Base-by-base conservation (phyloP, 1,139 yeast genomes). In the Zygoascus sp. region DNA sequence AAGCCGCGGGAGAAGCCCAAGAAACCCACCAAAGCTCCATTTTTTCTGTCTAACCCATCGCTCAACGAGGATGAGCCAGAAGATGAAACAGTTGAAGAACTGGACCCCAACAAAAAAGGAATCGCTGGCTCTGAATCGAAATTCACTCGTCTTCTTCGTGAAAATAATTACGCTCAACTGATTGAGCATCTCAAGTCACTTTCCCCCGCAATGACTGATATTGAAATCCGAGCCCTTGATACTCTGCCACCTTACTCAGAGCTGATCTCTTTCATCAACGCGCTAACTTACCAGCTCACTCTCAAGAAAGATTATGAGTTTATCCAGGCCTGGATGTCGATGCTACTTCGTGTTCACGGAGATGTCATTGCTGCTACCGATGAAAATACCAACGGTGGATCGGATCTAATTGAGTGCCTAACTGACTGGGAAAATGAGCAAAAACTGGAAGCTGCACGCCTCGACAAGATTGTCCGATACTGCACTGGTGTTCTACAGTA, bases 1-100 rank as follows among this genome's bases (percentile, higher is more conserved):
- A 92, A 87, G 65, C 97, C 98, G 8, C 81, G 73, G 50, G 97
- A 88, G 60, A 84, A 94, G 0, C 87, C 94, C 21, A 86, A 86
- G 70, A 88, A 83, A 56, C 90, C 97, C 1, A 85, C 83, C 55
- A 77, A 80, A 52, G 80, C 89, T 0, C 97, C 98, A 8, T 80
- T 80, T 59, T 94, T 94, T 67, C 70, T 94, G 51, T 78, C 80
- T 42, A 68, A 83, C 28, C 64, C 77, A 3, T 89, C 88, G 36
- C 79, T 75, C 13, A 47, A 45, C 19, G 55, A 47, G 1, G 50
- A 47, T 16, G 38, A 48, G 17, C 44, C 35, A n/a, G 46, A 42
- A 10, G 10, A 41, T n/a, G 52, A 51, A 5, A 20, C 17, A 7
- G 9, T 35, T 8, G 9, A 9, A 13, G 40, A 41, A 5, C 36